Base-by-base conservation (phyloP, 2,329 filamentous ascomycete genomes). In the Diaporthe sp. region DNA sequence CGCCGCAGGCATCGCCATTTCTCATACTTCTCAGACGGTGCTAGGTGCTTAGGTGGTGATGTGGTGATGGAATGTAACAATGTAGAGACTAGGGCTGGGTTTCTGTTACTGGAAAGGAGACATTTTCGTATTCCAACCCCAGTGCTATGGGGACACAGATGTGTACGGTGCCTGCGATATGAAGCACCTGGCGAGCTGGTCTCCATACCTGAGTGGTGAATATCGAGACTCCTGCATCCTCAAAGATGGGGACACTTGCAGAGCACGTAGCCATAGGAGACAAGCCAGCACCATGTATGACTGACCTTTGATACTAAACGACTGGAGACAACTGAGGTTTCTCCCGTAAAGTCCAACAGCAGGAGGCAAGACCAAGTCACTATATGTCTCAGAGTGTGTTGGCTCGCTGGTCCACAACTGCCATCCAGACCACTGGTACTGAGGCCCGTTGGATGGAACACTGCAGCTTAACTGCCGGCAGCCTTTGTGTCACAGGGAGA, bases 401-500 rank as follows among this genome's bases (percentile, higher is more conserved):
- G 55, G 65, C 42, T 44, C 22, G 8, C 53, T 31, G 61, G 10
- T 44, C 19, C 68, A 39, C 42, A 34, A 42, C 25, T 39, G 31
- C 34, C 28, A 61, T 49, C 75, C 75, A 61, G 49, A 46, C 7
- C 31, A 44, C 44, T 62, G 72, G 68, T 72, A 75, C 74, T 62
- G 37, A 59, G 42, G 53, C 73, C 39, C 34, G 53, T 72, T 75
- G 51, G 73, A 42, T 34, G 57, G 53, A 19, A 42, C 31, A 39
- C 73, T 67, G 73, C 73, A 76, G 68, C 59, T 76, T 61, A 70
- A 75, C 75, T 76, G 75, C 75, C 75, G 61, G 68, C 68, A 69
- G 73, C 68, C 68, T 73, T 75, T 69, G 75, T 76, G 73, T 49
- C 59, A 76, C 75, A 31, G 22, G 58, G 53, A 15, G 19, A 61